Percentiles rank a stretch among this genome's conserved stretches.
These are phyloP conservation scores for Osmanthus fragrans DNA, from an alignment of 257 asterid species.

Conservation along the genomic window DNA sequence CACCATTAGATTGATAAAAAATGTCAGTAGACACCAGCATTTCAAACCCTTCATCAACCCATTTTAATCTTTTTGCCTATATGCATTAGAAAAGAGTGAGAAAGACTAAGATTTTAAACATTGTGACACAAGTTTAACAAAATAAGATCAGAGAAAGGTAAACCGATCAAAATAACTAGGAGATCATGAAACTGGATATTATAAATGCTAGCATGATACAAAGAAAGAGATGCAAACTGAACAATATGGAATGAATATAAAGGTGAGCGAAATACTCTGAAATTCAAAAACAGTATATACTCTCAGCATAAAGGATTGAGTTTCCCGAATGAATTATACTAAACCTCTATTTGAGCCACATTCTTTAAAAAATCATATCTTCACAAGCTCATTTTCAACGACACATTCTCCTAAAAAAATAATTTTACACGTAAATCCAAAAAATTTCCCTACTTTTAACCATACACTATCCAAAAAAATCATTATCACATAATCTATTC, in stretches of 20 bases:
- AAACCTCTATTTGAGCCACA: too few species aligned
- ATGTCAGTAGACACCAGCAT: constrained; percentile 69
- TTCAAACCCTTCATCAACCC: constrained; percentile 83
- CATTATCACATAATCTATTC: too few species aligned
- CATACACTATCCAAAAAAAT: too few species aligned
- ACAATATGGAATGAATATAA: constrained; percentile 3
- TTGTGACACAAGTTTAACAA: neutral
- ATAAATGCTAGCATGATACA: neutral
- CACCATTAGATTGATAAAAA: constrained; percentile 28
- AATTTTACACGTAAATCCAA: too few species aligned
- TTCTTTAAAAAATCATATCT: too few species aligned
- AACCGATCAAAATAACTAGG: neutral
- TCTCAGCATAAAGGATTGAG: neutral
- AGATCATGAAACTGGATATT: neutral
- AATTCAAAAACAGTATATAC: neutral
- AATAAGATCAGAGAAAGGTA: neutral
- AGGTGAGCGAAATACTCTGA: neutral
- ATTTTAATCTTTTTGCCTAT: constrained; percentile 75
- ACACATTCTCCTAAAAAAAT: too few species aligned
- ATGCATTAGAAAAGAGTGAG: constrained; percentile 5
- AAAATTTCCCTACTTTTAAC: too few species aligned
- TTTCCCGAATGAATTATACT: neutral
- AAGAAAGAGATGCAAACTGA: neutral
- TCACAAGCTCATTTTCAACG: too few species aligned
- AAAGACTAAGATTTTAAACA: constrained; percentile 1